Evolutionary conservation across 768 basidiomycete species (phyloP).

Genomic region (Sporobolomyces phaffii): DNA sequence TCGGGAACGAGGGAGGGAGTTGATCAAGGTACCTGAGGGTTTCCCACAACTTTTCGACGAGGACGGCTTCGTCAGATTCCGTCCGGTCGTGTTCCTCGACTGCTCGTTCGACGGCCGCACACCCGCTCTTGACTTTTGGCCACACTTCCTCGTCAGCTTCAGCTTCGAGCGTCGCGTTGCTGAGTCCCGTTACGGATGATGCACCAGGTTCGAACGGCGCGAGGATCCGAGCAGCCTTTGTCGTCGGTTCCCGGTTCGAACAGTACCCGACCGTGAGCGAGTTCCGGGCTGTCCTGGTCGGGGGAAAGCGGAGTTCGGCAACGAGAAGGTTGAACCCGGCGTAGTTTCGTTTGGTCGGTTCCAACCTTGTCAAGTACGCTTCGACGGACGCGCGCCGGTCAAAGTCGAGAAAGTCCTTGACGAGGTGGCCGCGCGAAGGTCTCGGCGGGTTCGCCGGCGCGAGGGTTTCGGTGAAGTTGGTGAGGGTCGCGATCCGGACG

Average conservation of each 20-base stretch:
- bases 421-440: constrained; percentile 43
- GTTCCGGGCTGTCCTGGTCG: background rate
- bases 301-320: constrained; percentile 36
- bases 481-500: constrained; percentile 37
- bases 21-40: constrained; percentile 43
- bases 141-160: constrained; percentile 40
- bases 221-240: constrained; percentile 13
- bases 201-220: background rate
- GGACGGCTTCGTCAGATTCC: constrained; percentile 38
- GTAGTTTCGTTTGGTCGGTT: constrained; percentile 37
- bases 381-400: constrained; percentile 12
- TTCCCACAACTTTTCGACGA: constrained; percentile 37
- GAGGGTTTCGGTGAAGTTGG: constrained; percentile 41
- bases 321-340: constrained; percentile 49
- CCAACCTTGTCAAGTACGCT: constrained; percentile 37
- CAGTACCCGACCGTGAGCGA: constrained; percentile 16
- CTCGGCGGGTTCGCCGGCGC: constrained; percentile 2
- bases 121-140: constrained; percentile 46
- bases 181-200: constrained; percentile 22
- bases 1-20: too few relatives aligned
- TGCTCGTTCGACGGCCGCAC: constrained; percentile 35
- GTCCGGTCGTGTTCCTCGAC: constrained; percentile 3
- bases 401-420: constrained; percentile 43
- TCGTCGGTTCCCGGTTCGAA: constrained; percentile 20
- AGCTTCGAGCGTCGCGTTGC: constrained; percentile 34